Evolutionary conservation across 768 basidiomycete genomes (phyloP).

Genomic region (Amanita exitialis): DNA sequence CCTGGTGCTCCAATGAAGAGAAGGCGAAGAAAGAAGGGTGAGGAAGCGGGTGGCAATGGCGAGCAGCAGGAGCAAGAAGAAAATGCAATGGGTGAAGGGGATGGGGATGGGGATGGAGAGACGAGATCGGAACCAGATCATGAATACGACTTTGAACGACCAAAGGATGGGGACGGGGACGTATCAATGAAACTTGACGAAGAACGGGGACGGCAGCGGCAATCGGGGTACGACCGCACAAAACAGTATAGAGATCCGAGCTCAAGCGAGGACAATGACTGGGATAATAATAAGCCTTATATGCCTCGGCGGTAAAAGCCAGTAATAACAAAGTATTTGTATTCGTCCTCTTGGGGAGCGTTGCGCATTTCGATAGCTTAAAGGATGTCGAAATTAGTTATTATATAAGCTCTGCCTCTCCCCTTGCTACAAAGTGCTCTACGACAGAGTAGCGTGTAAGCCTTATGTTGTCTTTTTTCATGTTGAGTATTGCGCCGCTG

Average conservation of each 20-base stretch:
- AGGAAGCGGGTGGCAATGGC: constrained; percentile 23
- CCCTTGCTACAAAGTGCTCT: constrained; percentile 61
- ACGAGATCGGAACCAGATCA: constrained; percentile 17
- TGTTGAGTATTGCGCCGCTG: constrained; percentile 60
- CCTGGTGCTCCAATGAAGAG: constrained; percentile 29
- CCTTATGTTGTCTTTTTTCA: constrained; percentile 77
- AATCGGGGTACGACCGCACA: neutral
- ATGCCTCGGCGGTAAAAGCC: constrained; percentile 23
- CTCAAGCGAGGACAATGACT: constrained; percentile 31
- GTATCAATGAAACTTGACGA: constrained; percentile 15
- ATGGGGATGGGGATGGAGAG: constrained; percentile 16
- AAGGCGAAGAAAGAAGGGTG: constrained; percentile 39
- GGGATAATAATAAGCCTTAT: constrained; percentile 32
- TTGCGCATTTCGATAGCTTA: neutral
- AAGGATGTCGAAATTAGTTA: neutral
- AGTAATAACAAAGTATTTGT: constrained; percentile 1
- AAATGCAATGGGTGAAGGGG: constrained; percentile 8
- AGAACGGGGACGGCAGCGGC: constrained; percentile 9
- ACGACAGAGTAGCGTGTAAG: constrained; percentile 69
- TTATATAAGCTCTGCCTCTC: constrained; percentile 71
- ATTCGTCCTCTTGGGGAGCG: neutral
- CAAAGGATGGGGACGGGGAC: constrained; percentile 11
- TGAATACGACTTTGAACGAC: constrained; percentile 11
- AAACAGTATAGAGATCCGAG: constrained; percentile 24
- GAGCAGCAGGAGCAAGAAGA: constrained; percentile 19